These are phyloP conservation scores for Malus sieversii DNA, from an alignment of 306 rosid species.

Conservation along the genomic window DNA sequence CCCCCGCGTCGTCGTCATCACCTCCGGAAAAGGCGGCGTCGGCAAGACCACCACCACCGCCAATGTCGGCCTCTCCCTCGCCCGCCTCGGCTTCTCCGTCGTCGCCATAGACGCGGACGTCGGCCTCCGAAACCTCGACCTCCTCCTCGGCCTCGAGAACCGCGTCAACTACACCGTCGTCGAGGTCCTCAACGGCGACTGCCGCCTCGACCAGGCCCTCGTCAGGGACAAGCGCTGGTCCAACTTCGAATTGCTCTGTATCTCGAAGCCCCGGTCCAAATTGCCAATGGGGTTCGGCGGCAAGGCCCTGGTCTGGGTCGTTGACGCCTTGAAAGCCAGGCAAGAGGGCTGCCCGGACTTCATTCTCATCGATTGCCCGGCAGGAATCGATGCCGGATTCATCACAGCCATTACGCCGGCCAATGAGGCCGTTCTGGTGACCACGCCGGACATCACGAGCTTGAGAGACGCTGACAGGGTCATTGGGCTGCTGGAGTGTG, in stretches of 20 bases:
- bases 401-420: conserved; percentile 96
- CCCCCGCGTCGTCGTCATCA: conserved; percentile 85
- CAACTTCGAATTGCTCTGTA: conserved; percentile 84
- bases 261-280: conserved; percentile 86
- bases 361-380: conserved; percentile 85
- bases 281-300: conserved; percentile 89
- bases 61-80: conserved; percentile 87
- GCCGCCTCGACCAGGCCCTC: conserved; percentile 88
- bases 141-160: conserved; percentile 87
- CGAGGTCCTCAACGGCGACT: conserved; percentile 94
- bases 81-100: conserved; percentile 88
- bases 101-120: conserved; percentile 97
- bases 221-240: conserved; percentile 97
- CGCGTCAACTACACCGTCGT: conserved; percentile 92
- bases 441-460: conserved; percentile 88
- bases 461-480: conserved; percentile 92
- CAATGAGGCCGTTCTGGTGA: conserved; percentile 77
- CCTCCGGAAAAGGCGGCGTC: conserved; percentile 93
- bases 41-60: conserved; percentile 95
- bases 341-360: conserved; percentile 66
- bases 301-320: conserved; percentile 84
- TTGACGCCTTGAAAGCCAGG: conserved; percentile 74
- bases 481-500: conserved; percentile 82
- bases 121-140: conserved; percentile 96
- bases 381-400: conserved; percentile 95